phyloP scores from a whole-genome alignment of 768 basidiomycete genomes.

The Gymnopilus junonius region DNA sequence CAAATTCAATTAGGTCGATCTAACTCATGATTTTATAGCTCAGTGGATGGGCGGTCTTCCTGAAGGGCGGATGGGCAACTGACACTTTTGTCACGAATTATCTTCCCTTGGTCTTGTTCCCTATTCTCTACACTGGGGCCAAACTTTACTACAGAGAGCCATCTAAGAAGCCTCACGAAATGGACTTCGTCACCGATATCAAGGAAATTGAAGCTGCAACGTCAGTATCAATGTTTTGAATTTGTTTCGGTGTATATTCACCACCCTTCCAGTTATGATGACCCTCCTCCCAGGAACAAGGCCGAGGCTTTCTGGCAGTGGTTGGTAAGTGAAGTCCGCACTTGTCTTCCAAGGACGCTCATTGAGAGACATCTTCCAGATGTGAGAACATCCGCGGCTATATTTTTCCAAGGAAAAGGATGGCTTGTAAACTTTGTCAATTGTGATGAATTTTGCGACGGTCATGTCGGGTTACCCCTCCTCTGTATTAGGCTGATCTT shows the following conservation, averaged over 20 bases:
- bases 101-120: slow-evolving; percentile 72
- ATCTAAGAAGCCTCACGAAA: slow-evolving; percentile 57
- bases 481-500: not conserved
- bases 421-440: not conserved
- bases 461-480: not conserved
- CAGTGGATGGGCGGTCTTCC: slow-evolving; percentile 47
- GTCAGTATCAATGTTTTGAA: slow-evolving; percentile 32
- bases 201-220: slow-evolving; percentile 72
- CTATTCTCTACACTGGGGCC: slow-evolving; percentile 68
- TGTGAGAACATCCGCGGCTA: slow-evolving; percentile 11
- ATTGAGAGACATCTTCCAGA: slow-evolving; percentile 6
- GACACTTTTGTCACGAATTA: slow-evolving; percentile 87
- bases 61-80: slow-evolving; percentile 48
- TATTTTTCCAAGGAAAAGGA: not conserved
- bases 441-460: not conserved
- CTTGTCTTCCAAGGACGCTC: not conserved
- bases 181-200: slow-evolving; percentile 83
- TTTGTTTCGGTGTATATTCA: not conserved
- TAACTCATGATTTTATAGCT: slow-evolving; percentile 31
- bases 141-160: slow-evolving; percentile 56
- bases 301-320: slow-evolving; percentile 76
- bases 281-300: slow-evolving; percentile 71
- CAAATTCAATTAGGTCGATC: not conserved
- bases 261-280: slow-evolving; percentile 55
- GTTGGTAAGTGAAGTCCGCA: slow-evolving; percentile 60